phyloP scores from a whole-genome alignment of 2,329 filamentous ascomycete species.

The Colletotrichum sublineola region DNA sequence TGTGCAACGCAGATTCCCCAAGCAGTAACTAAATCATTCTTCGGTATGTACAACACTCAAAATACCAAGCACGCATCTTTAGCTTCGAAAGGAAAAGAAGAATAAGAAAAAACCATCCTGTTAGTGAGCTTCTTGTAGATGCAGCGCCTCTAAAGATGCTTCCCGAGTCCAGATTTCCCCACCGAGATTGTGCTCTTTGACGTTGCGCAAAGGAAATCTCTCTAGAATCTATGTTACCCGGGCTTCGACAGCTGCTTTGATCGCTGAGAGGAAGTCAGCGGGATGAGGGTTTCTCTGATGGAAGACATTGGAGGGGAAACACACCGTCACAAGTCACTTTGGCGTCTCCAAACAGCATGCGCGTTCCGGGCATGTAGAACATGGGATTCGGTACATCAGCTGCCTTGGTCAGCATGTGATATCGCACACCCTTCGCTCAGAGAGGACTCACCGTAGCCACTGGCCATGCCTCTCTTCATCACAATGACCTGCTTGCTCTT shows the following conservation, averaged over 20 bases:
- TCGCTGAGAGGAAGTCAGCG: constrained; percentile 51
- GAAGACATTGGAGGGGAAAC: constrained; percentile 45
- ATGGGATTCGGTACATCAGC: constrained; percentile 93
- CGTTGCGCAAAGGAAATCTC: constrained; percentile 26
- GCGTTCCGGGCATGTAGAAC: constrained; percentile 91
- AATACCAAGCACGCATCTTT: background rate
- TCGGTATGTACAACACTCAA: background rate
- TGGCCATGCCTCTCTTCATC: constrained; percentile 93
- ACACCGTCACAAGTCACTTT: constrained; percentile 84
- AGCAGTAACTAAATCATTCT: background rate
- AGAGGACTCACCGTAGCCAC: constrained; percentile 78
- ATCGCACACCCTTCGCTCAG: background rate
- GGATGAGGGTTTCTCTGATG: too few relatives aligned
- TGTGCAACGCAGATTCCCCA: background rate
- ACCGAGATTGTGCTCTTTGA: constrained; percentile 20
- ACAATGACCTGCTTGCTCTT: constrained; percentile 94
- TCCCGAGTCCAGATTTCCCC: constrained; percentile 17
- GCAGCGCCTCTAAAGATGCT: constrained; percentile 39
- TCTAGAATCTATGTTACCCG: constrained; percentile 40
- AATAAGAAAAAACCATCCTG: background rate
- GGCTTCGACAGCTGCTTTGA: constrained; percentile 57
- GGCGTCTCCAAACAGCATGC: constrained; percentile 94
- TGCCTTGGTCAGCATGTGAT: constrained; percentile 49
- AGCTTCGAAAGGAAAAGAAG: too few relatives aligned
- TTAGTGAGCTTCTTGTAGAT: constrained; percentile 34